phyloP scores from a whole-genome alignment of 129 eudicot genomes.

The Saposhnikovia divaricata region DNA sequence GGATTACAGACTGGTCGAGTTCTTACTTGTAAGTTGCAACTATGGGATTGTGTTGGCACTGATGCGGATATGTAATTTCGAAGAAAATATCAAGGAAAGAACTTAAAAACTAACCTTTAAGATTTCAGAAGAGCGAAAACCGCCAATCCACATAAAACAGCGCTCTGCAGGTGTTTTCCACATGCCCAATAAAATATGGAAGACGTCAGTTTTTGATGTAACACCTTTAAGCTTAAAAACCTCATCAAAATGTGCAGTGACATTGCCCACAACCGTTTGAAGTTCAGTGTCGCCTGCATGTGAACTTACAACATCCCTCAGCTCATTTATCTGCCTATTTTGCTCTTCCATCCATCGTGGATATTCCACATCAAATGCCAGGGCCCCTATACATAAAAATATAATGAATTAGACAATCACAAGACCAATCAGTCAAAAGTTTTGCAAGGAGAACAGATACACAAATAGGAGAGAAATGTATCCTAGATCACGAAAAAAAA shows the following conservation, averaged over 20 bases:
- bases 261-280: conserved; percentile 63
- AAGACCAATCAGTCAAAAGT: not conserved
- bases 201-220: conserved; percentile 87
- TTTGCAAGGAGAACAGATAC: too few species aligned
- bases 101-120: conserved; percentile 50
- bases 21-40: not conserved
- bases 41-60: not conserved
- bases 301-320: conserved; percentile 73
- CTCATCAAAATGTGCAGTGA: conserved; percentile 60
- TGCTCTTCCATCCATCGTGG: conserved; percentile 89
- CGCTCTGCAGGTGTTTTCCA: conserved; percentile 98
- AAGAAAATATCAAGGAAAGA: not conserved
- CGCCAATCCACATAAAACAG: conserved; percentile 96
- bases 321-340: conserved; percentile 56
- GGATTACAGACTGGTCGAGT: not conserved
- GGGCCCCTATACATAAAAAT: conserved; percentile 50
- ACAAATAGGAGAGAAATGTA: not conserved
- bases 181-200: conserved; percentile 93
- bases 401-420: not conserved
- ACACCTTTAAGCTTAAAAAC: conserved; percentile 66
- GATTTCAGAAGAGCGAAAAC: conserved; percentile 90
- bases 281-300: conserved; percentile 80
- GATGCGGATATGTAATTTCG: not conserved
- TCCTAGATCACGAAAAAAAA: not conserved
- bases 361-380: conserved; percentile 92